Evolutionary conservation across 177 flowering plant species (phyloP).

Genomic region (Vitis hybrid): DNA sequence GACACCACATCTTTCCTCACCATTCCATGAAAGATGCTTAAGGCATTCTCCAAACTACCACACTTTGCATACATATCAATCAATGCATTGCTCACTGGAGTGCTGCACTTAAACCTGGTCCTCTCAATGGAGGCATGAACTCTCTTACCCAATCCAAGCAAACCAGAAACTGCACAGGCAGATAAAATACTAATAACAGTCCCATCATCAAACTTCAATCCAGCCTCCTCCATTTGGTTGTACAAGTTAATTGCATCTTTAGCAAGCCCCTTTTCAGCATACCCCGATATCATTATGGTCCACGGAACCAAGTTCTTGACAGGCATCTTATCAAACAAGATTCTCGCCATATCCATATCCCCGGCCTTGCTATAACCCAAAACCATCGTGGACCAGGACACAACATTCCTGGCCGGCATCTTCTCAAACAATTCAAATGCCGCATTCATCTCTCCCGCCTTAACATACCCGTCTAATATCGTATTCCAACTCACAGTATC

Average conservation of each 20-base stretch:
- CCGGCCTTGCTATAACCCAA: conserved; percentile 62
- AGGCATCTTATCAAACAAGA: conserved; percentile 85
- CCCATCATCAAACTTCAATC: conserved; percentile 55
- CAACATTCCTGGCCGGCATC: conserved; percentile 73
- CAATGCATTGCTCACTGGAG: conserved; percentile 60
- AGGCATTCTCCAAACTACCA: conserved; percentile 58
- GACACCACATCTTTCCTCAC: conserved; percentile 60
- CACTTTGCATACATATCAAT: conserved; percentile 91
- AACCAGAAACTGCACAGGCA: conserved; percentile 79
- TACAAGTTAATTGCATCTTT: conserved; percentile 61
- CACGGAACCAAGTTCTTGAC: conserved; percentile 68
- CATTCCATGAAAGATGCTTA: conserved; percentile 47
- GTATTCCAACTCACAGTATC: conserved; percentile 85
- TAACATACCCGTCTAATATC: conserved; percentile 69
- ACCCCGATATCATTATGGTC: conserved; percentile 82
- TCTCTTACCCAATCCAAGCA: conserved; percentile 61
- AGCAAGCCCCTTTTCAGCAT: conserved; percentile 59
- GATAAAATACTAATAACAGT: conserved; percentile 60
- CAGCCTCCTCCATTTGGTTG: conserved; percentile 49
- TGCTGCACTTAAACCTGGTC: conserved; percentile 31
- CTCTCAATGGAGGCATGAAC: conserved; percentile 54
- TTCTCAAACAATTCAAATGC: conserved; percentile 68
- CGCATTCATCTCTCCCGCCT: conserved; percentile 58
- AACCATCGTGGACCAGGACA: conserved; percentile 85
- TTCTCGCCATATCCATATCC: conserved; percentile 75